Base-by-base conservation (phyloP, 1,139 yeast genomes). In the Suhomyces choctaworum region DNA sequence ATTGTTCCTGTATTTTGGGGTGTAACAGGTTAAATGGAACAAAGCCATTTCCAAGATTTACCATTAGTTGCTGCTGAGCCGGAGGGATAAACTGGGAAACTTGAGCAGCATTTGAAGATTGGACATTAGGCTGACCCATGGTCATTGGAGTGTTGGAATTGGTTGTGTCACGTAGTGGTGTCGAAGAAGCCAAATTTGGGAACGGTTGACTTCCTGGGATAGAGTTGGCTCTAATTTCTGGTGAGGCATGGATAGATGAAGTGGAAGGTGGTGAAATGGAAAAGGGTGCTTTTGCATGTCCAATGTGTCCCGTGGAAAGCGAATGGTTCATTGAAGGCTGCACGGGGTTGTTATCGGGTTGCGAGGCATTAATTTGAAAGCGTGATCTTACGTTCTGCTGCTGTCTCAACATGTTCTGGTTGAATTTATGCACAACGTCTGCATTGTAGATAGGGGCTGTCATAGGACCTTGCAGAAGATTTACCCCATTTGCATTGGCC, bases 381-480 rank as follows among this genome's bases (percentile, higher is more conserved):
- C 8, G 20, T 32, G 17, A 13, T 16, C 36, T 39, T 15, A 39
- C 27, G n/a, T 31, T 32, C 21, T 43, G 47, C 29, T 42, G 48
- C 24, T 45, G 47, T 31, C 41, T 44, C 32, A 52, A 31, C 32
- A 49, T 31, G 25, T 41, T 45, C 20, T 45, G 53, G 25, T 50
- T 47, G 22, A 43, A 47, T 27, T 44, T 42, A 7, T 48, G 44
- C 4, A 50, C 50, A 4, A 41, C 27, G n/a, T 33, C 45, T 17
- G 68, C 55, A 44, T 62, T 56, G 39, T 54, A 64, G 12, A 62
- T 52, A 4, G 72, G 72, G 4, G 70, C 71, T 15, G 66, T 61
- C 31, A 56, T 47, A 15, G 70, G 70, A 3, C 69, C 70, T n/a
- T 48, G 41, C 8, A 23, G 13, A 5, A 22, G 5, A 15, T 32